Evolutionary conservation across 1,139 yeast genomes (phyloP).

Genomic region (Candida pseudoviswanathii): DNA sequence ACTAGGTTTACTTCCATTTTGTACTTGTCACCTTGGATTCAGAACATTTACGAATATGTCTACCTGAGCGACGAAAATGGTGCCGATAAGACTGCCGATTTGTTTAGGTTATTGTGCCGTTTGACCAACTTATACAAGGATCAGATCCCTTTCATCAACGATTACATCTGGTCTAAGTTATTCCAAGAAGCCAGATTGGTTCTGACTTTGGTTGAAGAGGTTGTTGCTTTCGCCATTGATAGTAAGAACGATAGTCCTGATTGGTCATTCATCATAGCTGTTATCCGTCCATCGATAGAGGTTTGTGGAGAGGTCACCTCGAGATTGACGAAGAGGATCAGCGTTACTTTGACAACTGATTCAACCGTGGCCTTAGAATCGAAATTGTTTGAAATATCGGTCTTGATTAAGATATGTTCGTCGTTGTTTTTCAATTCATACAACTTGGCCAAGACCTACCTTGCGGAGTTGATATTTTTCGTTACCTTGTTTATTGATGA

Average conservation of each 20-base stretch:
- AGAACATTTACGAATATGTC: constrained; percentile 62
- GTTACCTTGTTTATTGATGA: constrained; percentile 74
- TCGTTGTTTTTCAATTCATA: constrained; percentile 75
- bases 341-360: constrained; percentile 47
- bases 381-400: constrained; percentile 72
- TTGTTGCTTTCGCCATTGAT: constrained; percentile 73
- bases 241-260: constrained; percentile 71
- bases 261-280: constrained; percentile 64
- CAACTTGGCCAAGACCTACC: constrained; percentile 61
- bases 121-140: constrained; percentile 56
- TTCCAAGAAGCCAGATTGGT: constrained; percentile 64
- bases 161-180: constrained; percentile 71
- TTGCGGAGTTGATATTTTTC: constrained; percentile 74
- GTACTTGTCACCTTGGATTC: constrained; percentile 78
- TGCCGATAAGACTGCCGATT: constrained; percentile 58
- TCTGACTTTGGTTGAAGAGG: constrained; percentile 66
- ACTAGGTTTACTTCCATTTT: constrained; percentile 45
- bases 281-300: constrained; percentile 73
- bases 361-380: constrained; percentile 62
- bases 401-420: constrained; percentile 66
- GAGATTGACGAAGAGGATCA: constrained; percentile 54
- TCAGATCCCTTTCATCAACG: constrained; percentile 38
- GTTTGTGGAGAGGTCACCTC: constrained; percentile 68
- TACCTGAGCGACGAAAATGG: constrained; percentile 60
- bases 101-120: constrained; percentile 65